phyloP scores from a whole-genome alignment of 805 yeast species.

The Monosporozyma unispora region DNA sequence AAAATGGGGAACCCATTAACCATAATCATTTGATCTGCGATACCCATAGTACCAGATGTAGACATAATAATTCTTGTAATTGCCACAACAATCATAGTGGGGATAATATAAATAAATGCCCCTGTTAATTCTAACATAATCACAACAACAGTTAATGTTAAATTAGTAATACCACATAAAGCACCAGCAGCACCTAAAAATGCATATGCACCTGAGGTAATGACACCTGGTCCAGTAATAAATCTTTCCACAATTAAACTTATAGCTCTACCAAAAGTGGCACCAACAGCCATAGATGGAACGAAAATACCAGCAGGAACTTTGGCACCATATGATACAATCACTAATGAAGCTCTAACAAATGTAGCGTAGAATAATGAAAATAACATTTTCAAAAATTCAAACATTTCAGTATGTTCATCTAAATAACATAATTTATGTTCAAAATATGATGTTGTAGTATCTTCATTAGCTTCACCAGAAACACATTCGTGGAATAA shows the following conservation, averaged over 20 bases:
- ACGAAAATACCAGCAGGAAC: slow-evolving; percentile 98
- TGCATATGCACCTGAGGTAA: slow-evolving; percentile 92
- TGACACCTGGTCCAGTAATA: slow-evolving; percentile 42
- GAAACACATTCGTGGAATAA: slow-evolving; percentile 70
- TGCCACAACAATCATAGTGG: slow-evolving; percentile 93
- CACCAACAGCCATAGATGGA: slow-evolving; percentile 96
- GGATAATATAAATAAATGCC: slow-evolving; percentile 81
- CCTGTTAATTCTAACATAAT: slow-evolving; percentile 96
- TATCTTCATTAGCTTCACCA: slow-evolving; percentile 24
- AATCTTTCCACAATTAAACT: slow-evolving; percentile 60
- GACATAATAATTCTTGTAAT: slow-evolving; percentile 75
- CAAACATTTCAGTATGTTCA: slow-evolving; percentile 20
- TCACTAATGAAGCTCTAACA: slow-evolving; percentile 60
- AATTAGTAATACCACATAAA: slow-evolving; percentile 85
- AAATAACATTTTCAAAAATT: slow-evolving; percentile 33
- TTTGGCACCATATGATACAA: slow-evolving; percentile 83
- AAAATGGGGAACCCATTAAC: slow-evolving; percentile 83
- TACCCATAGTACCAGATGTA: slow-evolving; percentile 73
- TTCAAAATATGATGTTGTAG: slow-evolving; percentile 29
- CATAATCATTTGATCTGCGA: slow-evolving; percentile 89
- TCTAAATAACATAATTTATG: slow-evolving; percentile 35
- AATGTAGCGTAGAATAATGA: slow-evolving; percentile 64
- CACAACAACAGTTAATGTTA: slow-evolving; percentile 87
- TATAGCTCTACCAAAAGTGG: slow-evolving; percentile 81
- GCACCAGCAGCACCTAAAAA: slow-evolving; percentile 95